Percentiles rank a stretch among this genome's conserved stretches.
Conservation (phyloP, 2,329 filamentous ascomycete genomes). For the Periconia macrospinosa region DNA sequence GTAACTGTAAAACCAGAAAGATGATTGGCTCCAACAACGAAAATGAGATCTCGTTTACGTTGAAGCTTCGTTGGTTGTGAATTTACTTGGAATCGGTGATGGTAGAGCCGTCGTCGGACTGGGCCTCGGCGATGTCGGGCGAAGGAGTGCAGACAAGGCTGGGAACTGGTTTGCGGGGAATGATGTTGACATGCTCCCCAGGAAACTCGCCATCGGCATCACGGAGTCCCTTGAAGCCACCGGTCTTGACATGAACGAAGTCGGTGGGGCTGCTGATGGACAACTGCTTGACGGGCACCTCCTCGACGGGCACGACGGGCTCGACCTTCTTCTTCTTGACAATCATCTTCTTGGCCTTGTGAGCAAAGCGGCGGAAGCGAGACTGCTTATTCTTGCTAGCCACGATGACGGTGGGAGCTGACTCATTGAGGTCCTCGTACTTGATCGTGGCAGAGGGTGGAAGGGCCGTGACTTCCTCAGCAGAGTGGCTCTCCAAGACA, state of each 20-base stretch:
- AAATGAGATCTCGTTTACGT: too few relatives aligned
- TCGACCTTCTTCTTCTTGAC: not conserved
- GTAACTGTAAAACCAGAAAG: too few relatives aligned
- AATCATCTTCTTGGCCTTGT: not conserved
- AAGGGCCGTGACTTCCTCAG: slow-evolving; percentile 16
- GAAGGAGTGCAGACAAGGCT: too few relatives aligned
- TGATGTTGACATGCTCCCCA: too few relatives aligned
- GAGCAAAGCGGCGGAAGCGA: slow-evolving; percentile 2
- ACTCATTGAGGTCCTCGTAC: not conserved
- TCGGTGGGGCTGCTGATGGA: slow-evolving; percentile 15
- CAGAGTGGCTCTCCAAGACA: not conserved
- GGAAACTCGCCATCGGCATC: not conserved
- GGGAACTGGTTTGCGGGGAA: too few relatives aligned
- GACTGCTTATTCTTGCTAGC: slow-evolving; percentile 4
- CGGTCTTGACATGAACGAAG: slow-evolving; percentile 11
- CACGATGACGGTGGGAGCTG: not conserved
- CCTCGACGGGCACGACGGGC: not conserved
- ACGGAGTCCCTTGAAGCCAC: not conserved
- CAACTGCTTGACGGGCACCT: not conserved
- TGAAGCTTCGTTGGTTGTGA: too few relatives aligned
- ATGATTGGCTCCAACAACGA: too few relatives aligned
- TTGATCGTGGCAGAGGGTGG: not conserved
- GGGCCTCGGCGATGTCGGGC: too few relatives aligned
- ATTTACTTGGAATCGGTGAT: too few relatives aligned
- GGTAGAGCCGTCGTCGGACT: too few relatives aligned